phyloP scores from a whole-genome alignment of 805 yeast species.

The Huiozyma naganishii region DNA sequence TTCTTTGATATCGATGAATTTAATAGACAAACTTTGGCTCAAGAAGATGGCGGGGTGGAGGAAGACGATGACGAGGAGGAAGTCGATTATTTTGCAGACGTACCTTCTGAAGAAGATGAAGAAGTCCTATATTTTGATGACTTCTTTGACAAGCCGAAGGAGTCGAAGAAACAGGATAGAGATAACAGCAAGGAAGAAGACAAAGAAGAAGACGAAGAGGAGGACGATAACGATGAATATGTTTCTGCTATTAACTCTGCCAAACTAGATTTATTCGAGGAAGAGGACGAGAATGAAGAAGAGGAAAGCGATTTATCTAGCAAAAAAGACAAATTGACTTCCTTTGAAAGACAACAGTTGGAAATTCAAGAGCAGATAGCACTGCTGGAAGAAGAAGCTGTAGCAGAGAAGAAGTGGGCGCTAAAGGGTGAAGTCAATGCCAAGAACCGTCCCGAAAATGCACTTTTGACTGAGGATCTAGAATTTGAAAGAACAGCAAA shows the following conservation, averaged over 20 bases:
- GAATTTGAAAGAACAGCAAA: constrained; percentile 90
- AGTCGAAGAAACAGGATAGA: constrained; percentile 5
- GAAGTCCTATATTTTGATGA: constrained; percentile 54
- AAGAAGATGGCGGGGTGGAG: constrained; percentile 41
- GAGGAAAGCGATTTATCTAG: constrained; percentile 6
- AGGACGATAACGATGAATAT: constrained; percentile 32
- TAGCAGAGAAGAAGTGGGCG: constrained; percentile 89
- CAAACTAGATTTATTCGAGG: constrained; percentile 47
- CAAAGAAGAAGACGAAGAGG: constrained; percentile 8
- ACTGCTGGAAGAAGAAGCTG: constrained; percentile 72
- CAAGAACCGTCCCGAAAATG: constrained; percentile 72
- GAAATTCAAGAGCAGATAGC: constrained; percentile 68
- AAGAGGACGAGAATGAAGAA: constrained; percentile 26
- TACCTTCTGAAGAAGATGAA: constrained; percentile 42
- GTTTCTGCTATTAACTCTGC: constrained; percentile 49
- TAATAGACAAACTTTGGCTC: constrained; percentile 59
- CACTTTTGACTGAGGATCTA: constrained; percentile 68
- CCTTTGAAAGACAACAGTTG: constrained; percentile 75
- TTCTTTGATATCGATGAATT: constrained; percentile 80
- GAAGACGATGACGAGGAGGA: constrained; percentile 40
- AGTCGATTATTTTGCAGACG: constrained; percentile 40
- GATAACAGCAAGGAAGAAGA: constrained; percentile 2
- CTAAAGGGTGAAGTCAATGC: constrained; percentile 86
- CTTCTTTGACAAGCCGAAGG: constrained; percentile 42
- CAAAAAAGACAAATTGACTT: constrained; percentile 36